phyloP scores from a whole-genome alignment of 306 rosid species.

The Ormosia semicastrata region DNA sequence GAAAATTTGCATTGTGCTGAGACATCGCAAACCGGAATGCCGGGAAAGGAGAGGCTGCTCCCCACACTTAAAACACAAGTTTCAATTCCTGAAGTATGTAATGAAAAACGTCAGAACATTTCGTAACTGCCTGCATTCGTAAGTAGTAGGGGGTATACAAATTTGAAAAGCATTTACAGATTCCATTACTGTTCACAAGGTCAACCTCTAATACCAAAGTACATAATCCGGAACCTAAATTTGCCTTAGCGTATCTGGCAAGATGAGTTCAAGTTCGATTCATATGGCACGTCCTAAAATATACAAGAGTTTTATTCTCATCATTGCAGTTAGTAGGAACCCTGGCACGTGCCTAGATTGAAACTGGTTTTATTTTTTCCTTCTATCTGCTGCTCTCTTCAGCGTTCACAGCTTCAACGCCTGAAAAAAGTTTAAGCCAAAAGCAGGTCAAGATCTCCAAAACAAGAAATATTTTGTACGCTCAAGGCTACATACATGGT shows the following conservation, averaged over 20 bases:
- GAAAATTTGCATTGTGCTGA: not conserved
- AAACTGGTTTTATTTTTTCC: not conserved
- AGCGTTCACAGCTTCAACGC: conserved; percentile 44
- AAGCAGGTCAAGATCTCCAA: not conserved
- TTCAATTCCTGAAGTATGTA: not conserved
- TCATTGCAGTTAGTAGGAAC: not conserved
- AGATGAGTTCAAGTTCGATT: conserved; percentile 17
- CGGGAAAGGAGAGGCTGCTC: not conserved
- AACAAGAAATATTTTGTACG: not conserved
- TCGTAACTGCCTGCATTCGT: not conserved
- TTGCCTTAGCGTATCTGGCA: not conserved
- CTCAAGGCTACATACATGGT: not conserved
- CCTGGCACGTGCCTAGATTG: not conserved
- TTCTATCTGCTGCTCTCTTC: conserved; percentile 15
- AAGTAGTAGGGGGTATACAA: not conserved
- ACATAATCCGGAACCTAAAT: not conserved
- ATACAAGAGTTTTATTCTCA: not conserved
- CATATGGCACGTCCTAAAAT: not conserved
- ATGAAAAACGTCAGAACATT: not conserved
- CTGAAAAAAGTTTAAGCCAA: conserved; percentile 40
- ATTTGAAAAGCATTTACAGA: not conserved
- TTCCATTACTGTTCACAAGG: not conserved
- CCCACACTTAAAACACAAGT: not conserved
- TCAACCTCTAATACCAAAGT: not conserved
- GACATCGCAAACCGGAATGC: not conserved